Base-by-base conservation (phyloP, 192 early-diverging fungal genomes). In the Dissophora globulifera region DNA sequence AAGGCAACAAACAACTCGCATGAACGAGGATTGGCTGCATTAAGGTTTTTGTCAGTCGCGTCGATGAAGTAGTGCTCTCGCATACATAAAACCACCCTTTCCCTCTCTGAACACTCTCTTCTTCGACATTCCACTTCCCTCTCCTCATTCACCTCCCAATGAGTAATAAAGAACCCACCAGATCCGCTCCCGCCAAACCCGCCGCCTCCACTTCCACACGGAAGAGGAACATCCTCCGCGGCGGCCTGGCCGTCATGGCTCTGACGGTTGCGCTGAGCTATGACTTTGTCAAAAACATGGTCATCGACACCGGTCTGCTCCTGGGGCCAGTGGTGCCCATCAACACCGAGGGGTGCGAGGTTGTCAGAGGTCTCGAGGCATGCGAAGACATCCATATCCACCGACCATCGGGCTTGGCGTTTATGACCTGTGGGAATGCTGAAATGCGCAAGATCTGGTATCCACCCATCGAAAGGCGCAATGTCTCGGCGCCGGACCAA, bases 331-430 rank as follows among this genome's bases (percentile, higher is more conserved):
- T 75, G 22, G 49, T 60, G 8, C 45, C 71, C 0, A 60, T 66
- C 40, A 75, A 75, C 35, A 75, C 62, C 8, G 41, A 23, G 1
- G 71, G 62, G 0, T 75, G 71, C 23, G 49, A 52, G 15, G n/a
- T 48, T 17, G 55, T 75, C 26, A 30, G 43, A 29, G 80, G 74
- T 9, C 47, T 70, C 16, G 59, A 89, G 27, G 83, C 83, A n/a
- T 89, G 87, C 29, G 87, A 89, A 68, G 86, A 85, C 47, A 79
- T 89, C 26, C 82, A 81, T 26, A 74, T 86, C 25, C 86, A 87
- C 63, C 81, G 79, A 30, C 61, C 58, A 9, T 81, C 84, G 7
- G 83, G 86, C 3, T 59, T 81, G 27, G 87, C 81, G 23, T 89
- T 86, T 70, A 61, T 84, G 57, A 70, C 87, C n/a, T 89, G 87